Percentiles rank a stretch among this genome's conserved stretches.
These are phyloP conservation scores for Xerocomus nothofagi DNA, from an alignment of 1,284 basidiomycete species.

Conservation along the genomic window DNA sequence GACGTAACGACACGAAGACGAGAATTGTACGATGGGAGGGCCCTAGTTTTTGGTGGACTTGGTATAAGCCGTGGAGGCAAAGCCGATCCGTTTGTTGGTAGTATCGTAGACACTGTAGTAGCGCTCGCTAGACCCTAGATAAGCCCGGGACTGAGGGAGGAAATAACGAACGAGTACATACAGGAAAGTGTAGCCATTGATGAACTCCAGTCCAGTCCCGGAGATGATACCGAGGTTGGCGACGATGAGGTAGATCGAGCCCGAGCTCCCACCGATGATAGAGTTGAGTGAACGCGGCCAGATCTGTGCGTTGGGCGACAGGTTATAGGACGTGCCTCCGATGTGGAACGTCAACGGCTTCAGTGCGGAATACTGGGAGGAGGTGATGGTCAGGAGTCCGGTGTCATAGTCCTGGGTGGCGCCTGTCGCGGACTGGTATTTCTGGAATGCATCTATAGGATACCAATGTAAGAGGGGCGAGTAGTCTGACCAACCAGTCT, in stretches of 20 bases:
- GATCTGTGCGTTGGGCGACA: constrained; percentile 53
- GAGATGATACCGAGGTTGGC: constrained; percentile 33
- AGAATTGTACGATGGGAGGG: too few relatives aligned
- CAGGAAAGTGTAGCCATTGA: constrained; percentile 35
- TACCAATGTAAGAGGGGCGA: too few relatives aligned
- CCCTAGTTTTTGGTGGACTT: constrained; percentile 43
- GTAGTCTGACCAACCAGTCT: too few relatives aligned
- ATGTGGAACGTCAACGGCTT: constrained; percentile 45
- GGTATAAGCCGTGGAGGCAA: constrained; percentile 46
- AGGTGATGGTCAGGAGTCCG: constrained; percentile 43
- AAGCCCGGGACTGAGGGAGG: background rate
- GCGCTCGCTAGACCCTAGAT: constrained; percentile 36
- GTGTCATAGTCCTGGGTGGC: constrained; percentile 45
- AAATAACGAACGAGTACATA: constrained; percentile 20
- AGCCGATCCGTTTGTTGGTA: constrained; percentile 43
- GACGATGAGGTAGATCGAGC: constrained; percentile 46
- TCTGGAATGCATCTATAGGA: constrained; percentile 51
- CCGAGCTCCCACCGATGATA: constrained; percentile 40
- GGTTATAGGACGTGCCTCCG: constrained; percentile 35
- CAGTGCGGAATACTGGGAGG: constrained; percentile 40
- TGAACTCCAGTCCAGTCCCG: constrained; percentile 38
- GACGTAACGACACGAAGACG: too few relatives aligned
- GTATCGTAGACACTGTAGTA: constrained; percentile 52
- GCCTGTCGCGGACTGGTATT: constrained; percentile 52
- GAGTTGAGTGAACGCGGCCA: constrained; percentile 50